Percentiles rank a stretch among this genome's conserved stretches.
phyloP scores from a whole-genome alignment of 495 filamentous ascomycete genomes.

The Aspergillus carlsbadensis region DNA sequence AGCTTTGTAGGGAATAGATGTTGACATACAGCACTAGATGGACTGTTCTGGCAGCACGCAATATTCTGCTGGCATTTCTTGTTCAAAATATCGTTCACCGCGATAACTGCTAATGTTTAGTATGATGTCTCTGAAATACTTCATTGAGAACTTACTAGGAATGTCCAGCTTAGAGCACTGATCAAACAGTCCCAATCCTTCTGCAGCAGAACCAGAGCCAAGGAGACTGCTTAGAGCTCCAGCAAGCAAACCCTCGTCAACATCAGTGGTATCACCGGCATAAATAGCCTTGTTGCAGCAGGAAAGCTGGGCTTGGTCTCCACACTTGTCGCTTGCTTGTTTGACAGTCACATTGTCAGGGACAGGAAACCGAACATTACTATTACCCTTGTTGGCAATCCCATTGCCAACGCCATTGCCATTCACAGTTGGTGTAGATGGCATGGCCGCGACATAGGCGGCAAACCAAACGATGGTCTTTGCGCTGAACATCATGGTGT shows the following conservation, averaged over 20 bases:
- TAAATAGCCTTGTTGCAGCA: constrained; percentile 50
- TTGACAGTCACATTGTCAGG: constrained; percentile 43
- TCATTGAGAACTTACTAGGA: constrained; percentile 18
- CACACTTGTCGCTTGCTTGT: constrained; percentile 49
- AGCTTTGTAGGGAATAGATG: neutral
- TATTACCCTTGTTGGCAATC: constrained; percentile 28
- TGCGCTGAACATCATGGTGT: constrained; percentile 40
- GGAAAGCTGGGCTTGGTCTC: constrained; percentile 44
- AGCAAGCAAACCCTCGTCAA: constrained; percentile 28
- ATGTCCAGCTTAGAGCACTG: constrained; percentile 36
- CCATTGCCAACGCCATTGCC: constrained; percentile 17
- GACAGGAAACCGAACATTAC: constrained; percentile 31
- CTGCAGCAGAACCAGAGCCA: constrained; percentile 28
- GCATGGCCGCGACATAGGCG: constrained; percentile 28
- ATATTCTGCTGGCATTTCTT: constrained; percentile 51
- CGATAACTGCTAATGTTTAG: constrained; percentile 21
- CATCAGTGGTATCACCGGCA: constrained; percentile 39
- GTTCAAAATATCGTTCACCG: constrained; percentile 41
- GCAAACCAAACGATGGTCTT: constrained; percentile 30
- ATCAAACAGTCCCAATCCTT: constrained; percentile 38
- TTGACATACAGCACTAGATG: constrained; percentile 34
- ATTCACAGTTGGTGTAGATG: constrained; percentile 14
- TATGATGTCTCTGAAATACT: neutral
- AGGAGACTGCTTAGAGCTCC: constrained; percentile 32
- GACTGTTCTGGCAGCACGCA: constrained; percentile 50